Conservation (phyloP, 2,329 filamentous ascomycete genomes). For the Aaosphaeria pasadenensis region DNA sequence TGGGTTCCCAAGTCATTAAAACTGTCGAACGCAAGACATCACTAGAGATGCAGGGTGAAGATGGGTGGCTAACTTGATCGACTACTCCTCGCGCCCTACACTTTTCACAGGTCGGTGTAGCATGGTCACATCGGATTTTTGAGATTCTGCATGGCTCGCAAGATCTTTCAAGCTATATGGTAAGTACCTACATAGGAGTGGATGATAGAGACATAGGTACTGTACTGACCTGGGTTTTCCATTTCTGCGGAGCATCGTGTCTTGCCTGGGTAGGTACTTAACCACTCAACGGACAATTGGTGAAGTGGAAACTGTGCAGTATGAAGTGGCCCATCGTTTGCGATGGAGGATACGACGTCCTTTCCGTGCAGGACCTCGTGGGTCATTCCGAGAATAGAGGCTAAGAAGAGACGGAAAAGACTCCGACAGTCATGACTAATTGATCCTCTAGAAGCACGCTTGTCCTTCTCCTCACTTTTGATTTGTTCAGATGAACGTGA, state of each 20-base stretch:
- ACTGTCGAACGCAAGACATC: background rate
- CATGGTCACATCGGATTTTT: conserved; percentile 35
- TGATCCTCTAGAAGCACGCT: too few species aligned
- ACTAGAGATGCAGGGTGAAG: background rate
- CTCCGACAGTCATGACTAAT: too few species aligned
- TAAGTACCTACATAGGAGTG: background rate
- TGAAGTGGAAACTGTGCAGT: too few species aligned
- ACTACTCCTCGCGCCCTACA: conserved; percentile 29
- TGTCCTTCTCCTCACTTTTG: too few species aligned
- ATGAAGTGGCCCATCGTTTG: too few species aligned
- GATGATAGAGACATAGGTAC: background rate
- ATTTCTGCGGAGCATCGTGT: conserved; percentile 31
- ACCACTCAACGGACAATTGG: too few species aligned
- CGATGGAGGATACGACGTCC: too few species aligned
- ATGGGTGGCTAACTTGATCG: conserved; percentile 24
- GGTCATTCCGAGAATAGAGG: too few species aligned
- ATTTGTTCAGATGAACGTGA: too few species aligned
- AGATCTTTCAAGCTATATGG: conserved; percentile 14
- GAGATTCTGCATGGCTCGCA: conserved; percentile 36
- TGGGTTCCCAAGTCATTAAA: conserved; percentile 2
- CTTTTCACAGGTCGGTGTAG: conserved; percentile 31
- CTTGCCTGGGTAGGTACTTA: too few species aligned
- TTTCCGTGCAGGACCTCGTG: too few species aligned
- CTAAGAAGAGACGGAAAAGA: too few species aligned
- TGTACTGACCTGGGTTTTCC: conserved; percentile 31